Base-by-base conservation (phyloP, 2,329 filamentous ascomycete genomes). In the Trichoderma sp. region DNA sequence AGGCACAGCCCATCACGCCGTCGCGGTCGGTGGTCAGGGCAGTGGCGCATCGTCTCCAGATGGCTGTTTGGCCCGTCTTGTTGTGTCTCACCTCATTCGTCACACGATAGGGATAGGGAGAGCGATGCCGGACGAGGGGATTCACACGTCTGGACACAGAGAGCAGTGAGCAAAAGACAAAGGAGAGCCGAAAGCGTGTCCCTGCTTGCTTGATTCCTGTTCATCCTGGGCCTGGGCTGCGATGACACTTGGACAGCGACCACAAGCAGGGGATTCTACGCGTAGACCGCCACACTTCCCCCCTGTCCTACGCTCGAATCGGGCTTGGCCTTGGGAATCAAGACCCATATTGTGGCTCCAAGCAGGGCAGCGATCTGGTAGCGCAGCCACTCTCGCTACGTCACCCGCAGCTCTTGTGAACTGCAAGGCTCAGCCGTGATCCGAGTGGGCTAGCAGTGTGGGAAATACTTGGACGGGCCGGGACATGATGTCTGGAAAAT, bases 351-450 rank as follows among this genome's bases (percentile, higher is more conserved):
- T 60, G 61, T 71, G 68, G 60, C 61, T 66, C 53, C 69, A 65
- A 60, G 69, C 69, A 71, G 61, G 61, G 61, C 60, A 65, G 51
- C 61, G 53, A 63, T 57, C 56, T 62, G 34, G 32, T 43, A 65
- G 61, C 60, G 60, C 71, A 72, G 71, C 71, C 65, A 60, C 71
- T 57, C 47, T 63, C 47, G 72, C 72, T 72, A 73, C 72, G 72
- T 73, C 72, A 73, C 70, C 58, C 57, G 34, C 56, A 47, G 66
- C 57, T 62, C 26, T 69, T 28, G 39, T 43, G 39, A 71, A 64
- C 66, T 28, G n/a, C 70, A 60, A 63, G 43, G 51, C 70, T 58
- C 53, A 65, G 70, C 70, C 70, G 70, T 71, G 70, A 67, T 67
- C 70, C 53, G 68, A 68, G 64, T 57, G 64, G 51, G 30, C 47